A percentile compares a stretch with the other conserved stretches of the same genome.
These are phyloP conservation scores for Alopecurus myosuroides DNA, from an alignment of 176 grass and related monocot genomes.

Conservation along the genomic window DNA sequence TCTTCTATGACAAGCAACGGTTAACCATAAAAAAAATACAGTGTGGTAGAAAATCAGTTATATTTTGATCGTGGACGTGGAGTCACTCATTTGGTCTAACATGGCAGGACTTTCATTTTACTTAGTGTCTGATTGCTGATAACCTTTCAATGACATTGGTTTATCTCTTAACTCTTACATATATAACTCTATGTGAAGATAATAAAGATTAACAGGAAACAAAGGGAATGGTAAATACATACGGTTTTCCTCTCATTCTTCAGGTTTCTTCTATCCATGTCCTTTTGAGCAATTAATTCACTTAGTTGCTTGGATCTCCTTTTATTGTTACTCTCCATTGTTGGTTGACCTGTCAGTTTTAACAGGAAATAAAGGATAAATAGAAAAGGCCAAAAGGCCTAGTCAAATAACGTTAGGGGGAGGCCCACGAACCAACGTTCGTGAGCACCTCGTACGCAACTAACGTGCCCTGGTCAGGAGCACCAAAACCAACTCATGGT, in stretches of 20 bases:
- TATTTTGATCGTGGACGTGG: background rate
- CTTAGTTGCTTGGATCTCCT: conserved; percentile 27
- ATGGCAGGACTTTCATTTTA: conserved; percentile 77
- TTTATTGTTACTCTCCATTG: too few species aligned
- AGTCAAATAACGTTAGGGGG: too few species aligned
- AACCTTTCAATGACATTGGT: background rate
- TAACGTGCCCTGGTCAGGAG: too few species aligned
- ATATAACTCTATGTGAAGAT: conserved; percentile 41
- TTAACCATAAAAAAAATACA: conserved; percentile 1
- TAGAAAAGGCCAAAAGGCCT: too few species aligned
- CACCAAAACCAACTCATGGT: too few species aligned
- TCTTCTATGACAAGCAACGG: background rate
- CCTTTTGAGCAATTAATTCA: conserved; percentile 46
- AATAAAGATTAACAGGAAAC: conserved; percentile 38
- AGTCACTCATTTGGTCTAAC: background rate
- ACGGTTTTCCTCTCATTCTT: conserved; percentile 51
- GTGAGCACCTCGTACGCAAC: too few species aligned
- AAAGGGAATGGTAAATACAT: background rate
- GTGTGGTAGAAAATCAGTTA: background rate
- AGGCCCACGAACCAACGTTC: too few species aligned
- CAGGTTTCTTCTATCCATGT: conserved; percentile 54
- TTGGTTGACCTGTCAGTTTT: too few species aligned
- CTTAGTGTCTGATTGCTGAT: background rate
- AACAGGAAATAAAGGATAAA: too few species aligned
- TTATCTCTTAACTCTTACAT: conserved; percentile 10